Evolutionary conservation across 2,329 filamentous ascomycete genomes (phyloP).

Genomic region (Paradendryphiella salina): DNA sequence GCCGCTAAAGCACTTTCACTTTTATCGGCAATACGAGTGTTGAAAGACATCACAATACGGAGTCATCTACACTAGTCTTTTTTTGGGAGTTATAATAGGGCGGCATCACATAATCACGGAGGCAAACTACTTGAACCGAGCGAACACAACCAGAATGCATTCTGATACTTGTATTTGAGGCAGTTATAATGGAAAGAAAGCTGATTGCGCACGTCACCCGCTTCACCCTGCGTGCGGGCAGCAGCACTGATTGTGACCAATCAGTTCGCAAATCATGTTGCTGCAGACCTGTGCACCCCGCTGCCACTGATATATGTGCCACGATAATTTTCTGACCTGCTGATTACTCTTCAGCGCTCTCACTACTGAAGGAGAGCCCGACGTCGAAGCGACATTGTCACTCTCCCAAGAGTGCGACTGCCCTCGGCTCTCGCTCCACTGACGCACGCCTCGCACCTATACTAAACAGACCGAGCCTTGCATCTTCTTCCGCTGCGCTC

Average conservation of each 20-base stretch:
- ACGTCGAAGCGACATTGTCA: not conserved
- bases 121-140: not conserved
- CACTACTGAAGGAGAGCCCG: not conserved
- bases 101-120: not conserved
- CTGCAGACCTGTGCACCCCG: not conserved
- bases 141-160: not conserved
- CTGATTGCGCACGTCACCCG: constrained; percentile 1
- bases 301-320: not conserved
- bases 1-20: constrained; percentile 8
- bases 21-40: not conserved
- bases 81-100: not conserved
- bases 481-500: not conserved
- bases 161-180: not conserved
- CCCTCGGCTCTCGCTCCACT: not conserved
- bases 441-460: constrained; percentile 1
- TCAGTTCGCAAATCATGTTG: not conserved
- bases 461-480: not conserved
- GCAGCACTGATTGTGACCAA: not conserved
- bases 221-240: not conserved
- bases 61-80: not conserved
- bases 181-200: constrained; percentile 6
- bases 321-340: not conserved
- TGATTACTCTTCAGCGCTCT: not conserved
- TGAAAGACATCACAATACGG: not conserved
- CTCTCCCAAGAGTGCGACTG: not conserved